phyloP scores from a whole-genome alignment of 495 filamentous ascomycete species.

The Hypoxylon subgilvum region DNA sequence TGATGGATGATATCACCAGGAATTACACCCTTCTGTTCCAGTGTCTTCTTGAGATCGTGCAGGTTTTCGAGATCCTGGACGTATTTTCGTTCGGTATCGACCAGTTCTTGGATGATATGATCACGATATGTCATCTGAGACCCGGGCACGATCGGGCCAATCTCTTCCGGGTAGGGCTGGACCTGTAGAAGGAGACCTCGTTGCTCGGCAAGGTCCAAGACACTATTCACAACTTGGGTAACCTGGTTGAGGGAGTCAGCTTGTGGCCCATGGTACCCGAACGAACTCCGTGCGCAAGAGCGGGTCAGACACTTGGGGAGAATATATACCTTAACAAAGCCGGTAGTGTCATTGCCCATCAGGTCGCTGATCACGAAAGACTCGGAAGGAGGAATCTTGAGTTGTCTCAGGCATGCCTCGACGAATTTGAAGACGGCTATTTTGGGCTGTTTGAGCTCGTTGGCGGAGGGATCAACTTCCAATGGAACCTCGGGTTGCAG shows the following conservation, averaged over 20 bases:
- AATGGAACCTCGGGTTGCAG: slow-evolving; percentile 70
- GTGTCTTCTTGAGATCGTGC: slow-evolving; percentile 86
- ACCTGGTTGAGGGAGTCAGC: slow-evolving; percentile 45
- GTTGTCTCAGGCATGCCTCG: slow-evolving; percentile 63
- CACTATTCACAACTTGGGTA: slow-evolving; percentile 81
- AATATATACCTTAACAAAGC: slow-evolving; percentile 88
- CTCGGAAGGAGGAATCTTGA: slow-evolving; percentile 77
- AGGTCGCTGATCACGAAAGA: slow-evolving; percentile 91
- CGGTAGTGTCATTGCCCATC: slow-evolving; percentile 91
- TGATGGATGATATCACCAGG: slow-evolving; percentile 90
- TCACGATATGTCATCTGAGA: slow-evolving; percentile 77
- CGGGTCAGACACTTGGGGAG: background rate
- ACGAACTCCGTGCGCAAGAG: background rate
- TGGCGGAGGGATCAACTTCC: slow-evolving; percentile 59
- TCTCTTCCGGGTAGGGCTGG: slow-evolving; percentile 54
- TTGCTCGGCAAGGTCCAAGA: slow-evolving; percentile 82
- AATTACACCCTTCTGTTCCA: slow-evolving; percentile 85
- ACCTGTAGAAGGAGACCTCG: slow-evolving; percentile 70
- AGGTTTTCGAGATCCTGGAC: slow-evolving; percentile 97
- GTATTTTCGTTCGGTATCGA: slow-evolving; percentile 95
- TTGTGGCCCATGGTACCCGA: background rate
- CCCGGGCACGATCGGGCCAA: slow-evolving; percentile 51
- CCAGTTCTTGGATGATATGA: slow-evolving; percentile 85
- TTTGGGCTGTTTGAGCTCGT: slow-evolving; percentile 70
- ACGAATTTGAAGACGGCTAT: slow-evolving; percentile 63